phyloP scores from a whole-genome alignment of 441 rosid genomes.

The Populus hybrid region DNA sequence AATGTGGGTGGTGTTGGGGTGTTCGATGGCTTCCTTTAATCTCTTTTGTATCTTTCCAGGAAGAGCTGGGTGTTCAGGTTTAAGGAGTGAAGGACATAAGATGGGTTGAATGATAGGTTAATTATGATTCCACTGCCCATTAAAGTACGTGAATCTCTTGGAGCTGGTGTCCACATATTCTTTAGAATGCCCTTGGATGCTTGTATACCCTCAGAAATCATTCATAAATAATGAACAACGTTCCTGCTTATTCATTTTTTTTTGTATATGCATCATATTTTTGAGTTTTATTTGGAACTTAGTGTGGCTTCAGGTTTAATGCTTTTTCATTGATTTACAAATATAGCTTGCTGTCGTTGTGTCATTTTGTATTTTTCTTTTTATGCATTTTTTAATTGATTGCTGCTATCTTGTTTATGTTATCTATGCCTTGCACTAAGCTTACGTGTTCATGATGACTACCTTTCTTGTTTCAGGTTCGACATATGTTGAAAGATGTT shows the following conservation, averaged over 20 bases:
- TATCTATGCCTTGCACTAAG: neutral
- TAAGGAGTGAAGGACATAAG: neutral
- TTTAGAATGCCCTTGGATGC: neutral
- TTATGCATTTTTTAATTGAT: neutral
- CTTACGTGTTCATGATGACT: conserved; percentile 11
- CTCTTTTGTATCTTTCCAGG: neutral
- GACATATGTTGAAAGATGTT: conserved; percentile 50
- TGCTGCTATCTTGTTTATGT: neutral
- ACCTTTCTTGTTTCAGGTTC: conserved; percentile 45
- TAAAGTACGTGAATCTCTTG: neutral
- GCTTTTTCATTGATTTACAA: neutral
- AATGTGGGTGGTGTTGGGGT: neutral
- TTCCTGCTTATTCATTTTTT: neutral
- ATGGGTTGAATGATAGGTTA: neutral
- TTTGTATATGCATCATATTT: neutral
- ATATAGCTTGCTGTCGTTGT: neutral
- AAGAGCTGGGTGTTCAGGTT: conserved; percentile 1
- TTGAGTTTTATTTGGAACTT: neutral
- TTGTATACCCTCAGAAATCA: neutral
- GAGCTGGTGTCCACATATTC: neutral
- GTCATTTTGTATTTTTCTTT: neutral
- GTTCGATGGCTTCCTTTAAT: neutral
- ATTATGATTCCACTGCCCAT: neutral
- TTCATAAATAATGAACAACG: too few relatives aligned
- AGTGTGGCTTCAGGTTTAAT: neutral